These are phyloP conservation scores for Psilocybe subaeruginosa DNA, from an alignment of 768 basidiomycete species.

Conservation along the genomic window DNA sequence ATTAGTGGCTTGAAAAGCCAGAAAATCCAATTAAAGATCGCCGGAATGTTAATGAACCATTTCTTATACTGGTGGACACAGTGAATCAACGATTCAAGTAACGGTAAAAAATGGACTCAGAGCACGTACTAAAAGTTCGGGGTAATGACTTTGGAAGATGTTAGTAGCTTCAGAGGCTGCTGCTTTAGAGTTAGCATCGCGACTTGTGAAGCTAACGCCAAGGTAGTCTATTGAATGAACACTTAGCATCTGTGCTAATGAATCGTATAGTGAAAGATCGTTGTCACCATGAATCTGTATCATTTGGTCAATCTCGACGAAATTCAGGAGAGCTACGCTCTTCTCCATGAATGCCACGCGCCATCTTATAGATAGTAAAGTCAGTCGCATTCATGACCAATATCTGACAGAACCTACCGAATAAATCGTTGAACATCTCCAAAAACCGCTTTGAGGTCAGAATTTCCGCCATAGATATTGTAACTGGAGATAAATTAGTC, in stretches of 20 bases:
- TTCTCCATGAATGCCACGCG: slow-evolving; percentile 79
- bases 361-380: slow-evolving; percentile 51
- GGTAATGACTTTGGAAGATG: slow-evolving; percentile 80
- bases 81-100: background rate
- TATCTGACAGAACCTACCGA: slow-evolving; percentile 44
- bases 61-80: slow-evolving; percentile 56
- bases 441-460: slow-evolving; percentile 72
- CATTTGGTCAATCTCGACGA: slow-evolving; percentile 71
- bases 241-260: background rate
- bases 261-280: background rate
- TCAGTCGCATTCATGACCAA: background rate
- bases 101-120: background rate
- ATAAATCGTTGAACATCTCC: slow-evolving; percentile 77
- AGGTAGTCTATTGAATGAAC: slow-evolving; percentile 60
- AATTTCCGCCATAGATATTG: slow-evolving; percentile 76
- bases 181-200: slow-evolving; percentile 75
- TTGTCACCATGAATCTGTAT: slow-evolving; percentile 70
- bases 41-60: slow-evolving; percentile 83
- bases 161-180: slow-evolving; percentile 75
- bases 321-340: slow-evolving; percentile 65
- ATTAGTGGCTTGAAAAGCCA: slow-evolving; percentile 81
- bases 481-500: slow-evolving; percentile 46
- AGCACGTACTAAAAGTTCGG: slow-evolving; percentile 68
- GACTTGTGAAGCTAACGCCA: slow-evolving; percentile 65
- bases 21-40: slow-evolving; percentile 79